Evolutionary conservation across 1,139 yeast genomes (phyloP), one percentile per base, ranked within the genome.

Genomic region (Candida tetrigidarum): DNA sequence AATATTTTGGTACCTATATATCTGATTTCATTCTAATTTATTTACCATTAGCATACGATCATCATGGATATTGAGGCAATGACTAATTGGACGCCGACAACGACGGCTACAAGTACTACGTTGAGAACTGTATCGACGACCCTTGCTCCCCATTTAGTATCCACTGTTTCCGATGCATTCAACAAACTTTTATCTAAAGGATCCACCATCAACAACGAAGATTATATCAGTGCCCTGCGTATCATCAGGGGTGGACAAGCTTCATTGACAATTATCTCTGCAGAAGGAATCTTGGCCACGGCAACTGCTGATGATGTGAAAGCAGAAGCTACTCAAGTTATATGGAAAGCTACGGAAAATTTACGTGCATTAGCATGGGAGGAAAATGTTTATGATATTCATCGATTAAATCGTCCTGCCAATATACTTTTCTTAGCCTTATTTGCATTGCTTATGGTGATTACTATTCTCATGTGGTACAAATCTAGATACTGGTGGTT

Each of bases 181-280:
- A 25, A 36, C 6, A 40, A 55, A 4, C 52, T 64, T 2, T 63
- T 60, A 3, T 37, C 56, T 1, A 39, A 36, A 19, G 51, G 50
- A 7, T 49, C 60, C 5, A 58, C 47, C 5, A 50, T 55, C 2
- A 40, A 33, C 1, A 35, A 40, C 11, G 48, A 44, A 3, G 48
- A 46, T 18, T 45, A 61, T 14, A 27, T 53, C 50, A 37, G 39
- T 9, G 54, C 61, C 8, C 65, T 72, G 0, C 50, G 59, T 46
- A 53, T 52, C 7, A 52, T 62, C 5, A 53, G 76, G 39, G 77
- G 76, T 1, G 75, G 71, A 2, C 54, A 66, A 50, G 76, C 76
- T 0, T 68, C 76, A 4, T 52, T 69, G 33, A 59, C 69, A 3
- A 63, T 69, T 18, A 54, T 71, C 27, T 52, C 62, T 4, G 74